A percentile compares a stretch with the other conserved stretches of the same genome.
These are phyloP conservation scores for Amphicarpaea edgeworthii DNA, from an alignment of 306 rosid species.

Conservation along the genomic window DNA sequence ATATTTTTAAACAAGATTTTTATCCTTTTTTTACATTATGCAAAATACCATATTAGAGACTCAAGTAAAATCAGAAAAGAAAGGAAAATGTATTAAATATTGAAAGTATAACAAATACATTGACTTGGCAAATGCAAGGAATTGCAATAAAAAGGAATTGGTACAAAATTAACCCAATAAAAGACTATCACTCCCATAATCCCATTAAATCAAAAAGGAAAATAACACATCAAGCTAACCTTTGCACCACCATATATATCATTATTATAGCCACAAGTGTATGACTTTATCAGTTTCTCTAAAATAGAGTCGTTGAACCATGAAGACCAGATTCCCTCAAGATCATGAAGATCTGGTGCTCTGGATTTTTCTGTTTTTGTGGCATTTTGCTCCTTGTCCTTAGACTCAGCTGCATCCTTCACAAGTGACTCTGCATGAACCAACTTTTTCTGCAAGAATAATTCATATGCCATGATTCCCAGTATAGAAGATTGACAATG, in stretches of 20 bases:
- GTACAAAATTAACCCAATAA: constrained; percentile 34
- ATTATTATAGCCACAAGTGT: constrained; percentile 58
- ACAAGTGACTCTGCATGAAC: constrained; percentile 68
- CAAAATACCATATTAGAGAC: constrained; percentile 16
- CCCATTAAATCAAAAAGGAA: constrained; percentile 27
- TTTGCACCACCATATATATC: constrained; percentile 63
- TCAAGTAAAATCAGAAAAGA: constrained; percentile 28
- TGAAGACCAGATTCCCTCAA: constrained; percentile 63
- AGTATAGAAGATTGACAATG: constrained; percentile 76
- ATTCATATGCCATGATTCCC: constrained; percentile 76
- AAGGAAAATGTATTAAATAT: constrained; percentile 13
- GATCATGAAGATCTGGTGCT: constrained; percentile 50
- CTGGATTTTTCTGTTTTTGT: constrained; percentile 56
- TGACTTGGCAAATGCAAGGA: constrained; percentile 19
- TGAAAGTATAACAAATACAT: constrained; percentile 26
- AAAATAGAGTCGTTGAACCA: constrained; percentile 71
- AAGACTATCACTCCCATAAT: neutral
- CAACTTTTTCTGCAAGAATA: constrained; percentile 84
- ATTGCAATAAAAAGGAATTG: neutral
- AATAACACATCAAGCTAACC: constrained; percentile 56
- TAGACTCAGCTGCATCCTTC: constrained; percentile 64
- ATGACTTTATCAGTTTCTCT: constrained; percentile 69
- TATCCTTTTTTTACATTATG: constrained; percentile 6
- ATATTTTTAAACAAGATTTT: constrained; percentile 2
- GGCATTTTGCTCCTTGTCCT: constrained; percentile 56